phyloP scores from a whole-genome alignment of 2,329 filamentous ascomycete species.

The Scedosporium aurantiacum region DNA sequence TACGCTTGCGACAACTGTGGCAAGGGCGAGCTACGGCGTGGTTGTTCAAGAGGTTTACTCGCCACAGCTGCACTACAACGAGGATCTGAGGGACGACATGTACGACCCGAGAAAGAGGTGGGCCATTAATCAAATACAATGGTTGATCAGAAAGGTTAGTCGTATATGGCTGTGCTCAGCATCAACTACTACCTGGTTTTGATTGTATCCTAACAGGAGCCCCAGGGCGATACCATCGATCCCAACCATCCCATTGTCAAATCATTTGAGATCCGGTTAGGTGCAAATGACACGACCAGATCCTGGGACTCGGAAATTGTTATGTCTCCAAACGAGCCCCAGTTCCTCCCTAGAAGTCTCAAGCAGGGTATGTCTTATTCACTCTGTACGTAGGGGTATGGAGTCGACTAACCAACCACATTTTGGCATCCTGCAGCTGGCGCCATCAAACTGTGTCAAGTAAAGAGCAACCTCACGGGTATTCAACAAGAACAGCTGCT shows the following conservation, averaged over 20 bases:
- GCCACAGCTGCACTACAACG: constrained; percentile 22
- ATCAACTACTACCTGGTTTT: not conserved
- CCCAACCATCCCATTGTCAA: constrained; percentile 22
- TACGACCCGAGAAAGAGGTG: constrained; percentile 23
- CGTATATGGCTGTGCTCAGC: not conserved
- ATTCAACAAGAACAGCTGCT: constrained; percentile 26
- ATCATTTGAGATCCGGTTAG: constrained; percentile 23
- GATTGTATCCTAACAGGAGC: not conserved
- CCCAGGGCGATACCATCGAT: constrained; percentile 27
- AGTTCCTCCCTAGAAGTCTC: constrained; percentile 24
- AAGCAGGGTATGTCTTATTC: constrained; percentile 21
- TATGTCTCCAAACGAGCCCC: constrained; percentile 25
- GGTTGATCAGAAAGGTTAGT: constrained; percentile 27
- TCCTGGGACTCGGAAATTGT: constrained; percentile 28
- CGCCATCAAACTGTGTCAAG: constrained; percentile 24
- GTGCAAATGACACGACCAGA: constrained; percentile 20
- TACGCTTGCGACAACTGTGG: constrained; percentile 30
- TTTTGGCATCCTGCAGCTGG: constrained; percentile 17
- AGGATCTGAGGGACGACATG: constrained; percentile 22
- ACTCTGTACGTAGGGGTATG: not conserved
- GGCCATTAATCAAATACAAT: constrained; percentile 30
- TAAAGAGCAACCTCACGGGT: constrained; percentile 28
- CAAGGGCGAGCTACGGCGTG: constrained; percentile 31
- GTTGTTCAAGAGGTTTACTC: constrained; percentile 26
- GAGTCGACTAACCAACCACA: not conserved